Percentiles rank a stretch among this genome's conserved stretches.
phyloP scores from a whole-genome alignment of 768 basidiomycete genomes.

The Boletus vinaceobasis region DNA sequence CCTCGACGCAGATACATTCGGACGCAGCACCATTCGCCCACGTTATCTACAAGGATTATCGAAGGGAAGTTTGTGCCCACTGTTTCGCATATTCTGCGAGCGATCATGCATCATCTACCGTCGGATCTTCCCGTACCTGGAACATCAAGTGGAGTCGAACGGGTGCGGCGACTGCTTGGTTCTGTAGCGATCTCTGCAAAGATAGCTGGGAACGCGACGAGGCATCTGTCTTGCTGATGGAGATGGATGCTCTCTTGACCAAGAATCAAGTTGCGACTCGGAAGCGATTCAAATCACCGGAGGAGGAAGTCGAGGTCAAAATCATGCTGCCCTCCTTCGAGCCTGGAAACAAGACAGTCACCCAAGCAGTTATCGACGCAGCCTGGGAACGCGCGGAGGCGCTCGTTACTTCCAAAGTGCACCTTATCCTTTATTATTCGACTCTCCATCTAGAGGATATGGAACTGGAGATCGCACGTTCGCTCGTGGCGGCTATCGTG shows the following conservation, averaged over 20 bases:
- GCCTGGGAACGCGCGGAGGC: constrained; percentile 46
- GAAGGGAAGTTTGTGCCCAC: constrained; percentile 62
- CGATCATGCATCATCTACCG: constrained; percentile 18
- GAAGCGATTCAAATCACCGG: constrained; percentile 25
- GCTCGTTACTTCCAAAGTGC: constrained; percentile 21
- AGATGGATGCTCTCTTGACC: constrained; percentile 36
- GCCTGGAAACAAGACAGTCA: constrained; percentile 24
- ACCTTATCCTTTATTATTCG: constrained; percentile 23
- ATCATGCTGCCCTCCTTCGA: constrained; percentile 13
- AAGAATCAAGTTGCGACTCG: constrained; percentile 30
- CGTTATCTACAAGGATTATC: constrained; percentile 59
- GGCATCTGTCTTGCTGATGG: constrained; percentile 29
- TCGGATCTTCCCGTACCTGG: constrained; percentile 39
- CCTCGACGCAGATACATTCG: constrained; percentile 42
- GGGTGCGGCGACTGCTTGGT: constrained; percentile 46
- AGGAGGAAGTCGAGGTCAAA: constrained; percentile 22
- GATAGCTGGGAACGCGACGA: constrained; percentile 40
- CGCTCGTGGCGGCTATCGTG: constrained; percentile 50
- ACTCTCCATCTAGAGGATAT: constrained; percentile 43
- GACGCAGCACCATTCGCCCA: constrained; percentile 51
- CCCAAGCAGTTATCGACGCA: constrained; percentile 39
- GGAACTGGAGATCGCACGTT: constrained; percentile 58
- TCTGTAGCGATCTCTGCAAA: constrained; percentile 52
- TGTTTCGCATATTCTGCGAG: constrained; percentile 57
- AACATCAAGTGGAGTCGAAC: constrained; percentile 34